Percentiles rank a stretch among this genome's conserved stretches.
These are phyloP conservation scores for Ceratobasidium sp. DNA, from an alignment of 1,284 basidiomycete genomes.

Conservation along the genomic window DNA sequence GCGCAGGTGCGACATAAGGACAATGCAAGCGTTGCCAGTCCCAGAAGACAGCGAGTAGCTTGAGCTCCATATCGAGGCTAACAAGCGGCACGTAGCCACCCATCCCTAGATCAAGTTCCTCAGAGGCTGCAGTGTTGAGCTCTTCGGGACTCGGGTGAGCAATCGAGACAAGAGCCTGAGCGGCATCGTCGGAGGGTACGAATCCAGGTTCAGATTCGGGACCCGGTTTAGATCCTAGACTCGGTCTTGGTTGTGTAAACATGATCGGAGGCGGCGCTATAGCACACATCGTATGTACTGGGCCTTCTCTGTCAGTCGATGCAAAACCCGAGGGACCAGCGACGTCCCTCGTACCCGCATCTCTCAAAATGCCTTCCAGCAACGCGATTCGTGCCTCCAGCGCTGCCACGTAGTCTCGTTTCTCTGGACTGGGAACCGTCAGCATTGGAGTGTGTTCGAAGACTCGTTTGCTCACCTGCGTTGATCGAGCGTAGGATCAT, in stretches of 20 bases:
- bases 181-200: conserved; percentile 17
- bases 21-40: conserved; percentile 40
- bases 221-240: not conserved
- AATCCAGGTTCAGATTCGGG: not conserved
- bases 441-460: not conserved
- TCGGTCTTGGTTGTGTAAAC: not conserved
- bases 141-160: not conserved
- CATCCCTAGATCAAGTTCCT: conserved; percentile 31
- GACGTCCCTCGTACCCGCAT: not conserved
- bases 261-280: not conserved
- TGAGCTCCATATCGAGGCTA: conserved; percentile 19
- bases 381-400: conserved; percentile 4
- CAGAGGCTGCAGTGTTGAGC: not conserved
- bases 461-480: too few species aligned
- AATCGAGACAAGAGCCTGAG: conserved; percentile 2
- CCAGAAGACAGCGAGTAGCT: conserved; percentile 34
- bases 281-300: not conserved
- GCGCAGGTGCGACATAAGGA: conserved; percentile 29
- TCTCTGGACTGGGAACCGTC: not conserved
- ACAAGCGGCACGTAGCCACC: conserved; percentile 8
- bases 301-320: not conserved
- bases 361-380: conserved; percentile 1
- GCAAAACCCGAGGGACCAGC: not conserved
- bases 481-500: not conserved
- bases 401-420: conserved; percentile 8